Conservation (phyloP, 805 yeast species). For the Ogataea wickerhamii region DNA sequence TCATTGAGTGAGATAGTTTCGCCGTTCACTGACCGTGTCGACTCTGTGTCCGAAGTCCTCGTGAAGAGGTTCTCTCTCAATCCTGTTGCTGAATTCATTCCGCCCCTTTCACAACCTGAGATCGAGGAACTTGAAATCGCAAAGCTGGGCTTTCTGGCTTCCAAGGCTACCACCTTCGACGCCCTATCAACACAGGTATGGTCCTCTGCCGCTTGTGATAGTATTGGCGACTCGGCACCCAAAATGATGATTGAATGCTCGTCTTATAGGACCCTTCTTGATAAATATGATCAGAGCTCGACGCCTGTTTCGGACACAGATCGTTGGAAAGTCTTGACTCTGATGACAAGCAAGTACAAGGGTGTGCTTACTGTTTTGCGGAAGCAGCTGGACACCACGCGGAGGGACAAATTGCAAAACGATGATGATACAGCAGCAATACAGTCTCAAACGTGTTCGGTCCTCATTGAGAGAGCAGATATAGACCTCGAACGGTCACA, state of each 20-base stretch:
- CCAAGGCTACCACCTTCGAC: slow-evolving; percentile 28
- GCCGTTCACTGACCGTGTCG: slow-evolving; percentile 15
- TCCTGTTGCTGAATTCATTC: slow-evolving; percentile 21
- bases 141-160: slow-evolving; percentile 28
- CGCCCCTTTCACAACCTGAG: slow-evolving; percentile 29
- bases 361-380: slow-evolving; percentile 36
- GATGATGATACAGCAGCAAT: slow-evolving; percentile 21
- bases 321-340: slow-evolving; percentile 40
- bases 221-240: slow-evolving; percentile 33
- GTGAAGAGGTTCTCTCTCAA: slow-evolving; percentile 18
- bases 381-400: slow-evolving; percentile 19
- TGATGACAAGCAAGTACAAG: slow-evolving; percentile 38
- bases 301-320: slow-evolving; percentile 14
- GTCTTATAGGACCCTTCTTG: slow-evolving; percentile 41
- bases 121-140: slow-evolving; percentile 33
- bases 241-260: slow-evolving; percentile 41
- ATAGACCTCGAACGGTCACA: slow-evolving; percentile 48
- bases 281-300: slow-evolving; percentile 24
- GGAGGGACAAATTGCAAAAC: slow-evolving; percentile 10
- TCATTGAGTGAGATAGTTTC: slow-evolving; percentile 5
- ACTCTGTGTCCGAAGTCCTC: slow-evolving; percentile 12
- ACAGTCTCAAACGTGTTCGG: slow-evolving; percentile 37
- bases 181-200: slow-evolving; percentile 31
- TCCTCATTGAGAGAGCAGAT: slow-evolving; percentile 50
- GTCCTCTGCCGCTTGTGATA: slow-evolving; percentile 21